Base-by-base conservation (phyloP, 768 basidiomycete genomes). In the Cystobasidium ongulense region DNA sequence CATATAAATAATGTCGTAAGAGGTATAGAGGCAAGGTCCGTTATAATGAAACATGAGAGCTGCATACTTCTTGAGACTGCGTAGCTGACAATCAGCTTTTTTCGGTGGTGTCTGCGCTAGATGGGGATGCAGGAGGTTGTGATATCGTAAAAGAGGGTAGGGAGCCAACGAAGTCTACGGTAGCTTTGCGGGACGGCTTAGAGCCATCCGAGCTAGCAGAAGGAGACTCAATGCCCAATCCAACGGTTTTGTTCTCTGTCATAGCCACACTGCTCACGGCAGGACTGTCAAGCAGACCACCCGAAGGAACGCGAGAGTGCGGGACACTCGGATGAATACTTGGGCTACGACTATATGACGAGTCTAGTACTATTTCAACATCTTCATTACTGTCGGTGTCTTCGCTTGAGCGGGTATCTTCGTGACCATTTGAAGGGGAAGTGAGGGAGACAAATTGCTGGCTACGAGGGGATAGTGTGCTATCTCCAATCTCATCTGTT, bases 91-190 rank as follows among this genome's bases (percentile, higher is more conserved):
- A 7, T 7, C 7, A 7, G 8, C 18, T n/a, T 50, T 21, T 50
- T 50, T 50, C 46, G 46, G 25, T 17, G 21, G 52, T n/a, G 5
- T 59, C 57, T 15, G 25, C 11, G 11, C 35, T 31, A n/a, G 38
- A 41, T 15, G 68, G 68, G 2, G 68, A 71, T 8, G 68, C 36
- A 8, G 68, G 68, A 33, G 54, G 54, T 17, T 33, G 68, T 21
- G 68, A 71, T 23, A 71, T 35, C 2, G 31, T 71, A 53, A 71
- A 71, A 10, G 68, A 71, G 2, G 68, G 68, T 15, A 71, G 15
- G 21, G 68, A 71, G 10, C 68, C 68, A 21, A 71, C 68, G 38
- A 54, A 71, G 25, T 36, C 29, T 8, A 38, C 57, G 29, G 57
- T 7, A 7, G 36, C 31, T 31, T 31, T 38, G 25, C 57, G 29